These are phyloP conservation scores for Tripterygium wilfordii DNA, from an alignment of 177 flowering plant genomes.

Conservation along the genomic window DNA sequence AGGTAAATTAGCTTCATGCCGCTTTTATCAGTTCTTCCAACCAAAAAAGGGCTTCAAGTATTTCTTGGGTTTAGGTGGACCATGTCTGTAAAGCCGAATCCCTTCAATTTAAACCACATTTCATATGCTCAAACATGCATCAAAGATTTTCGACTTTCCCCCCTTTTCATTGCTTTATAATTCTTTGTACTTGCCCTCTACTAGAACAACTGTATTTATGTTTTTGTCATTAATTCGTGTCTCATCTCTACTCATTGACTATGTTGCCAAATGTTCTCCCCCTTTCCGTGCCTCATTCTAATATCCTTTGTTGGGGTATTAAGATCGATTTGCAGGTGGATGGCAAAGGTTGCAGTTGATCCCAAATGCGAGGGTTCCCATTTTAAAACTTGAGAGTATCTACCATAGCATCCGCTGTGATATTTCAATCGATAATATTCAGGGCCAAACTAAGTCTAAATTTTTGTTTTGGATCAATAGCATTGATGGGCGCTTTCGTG, in stretches of 20 bases:
- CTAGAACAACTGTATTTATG: too few relatives aligned
- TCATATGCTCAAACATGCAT: too few relatives aligned
- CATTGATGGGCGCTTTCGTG: conserved; percentile 83
- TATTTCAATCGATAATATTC: conserved; percentile 68
- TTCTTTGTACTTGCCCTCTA: too few relatives aligned
- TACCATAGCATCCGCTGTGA: conserved; percentile 66
- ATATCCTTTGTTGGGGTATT: background rate
- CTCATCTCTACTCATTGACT: too few relatives aligned
- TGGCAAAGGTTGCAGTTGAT: conserved; percentile 38
- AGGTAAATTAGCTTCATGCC: conserved; percentile 30
- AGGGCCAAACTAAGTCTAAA: conserved; percentile 77
- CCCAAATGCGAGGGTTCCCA: conserved; percentile 76
- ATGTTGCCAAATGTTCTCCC: too few relatives aligned
- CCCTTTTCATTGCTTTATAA: too few relatives aligned
- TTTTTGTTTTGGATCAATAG: conserved; percentile 62
- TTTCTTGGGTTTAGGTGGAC: too few relatives aligned
- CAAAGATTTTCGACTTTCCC: too few relatives aligned
- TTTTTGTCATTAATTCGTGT: too few relatives aligned
- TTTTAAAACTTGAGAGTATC: conserved; percentile 54
- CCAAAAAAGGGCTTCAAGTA: background rate
- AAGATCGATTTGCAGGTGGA: conserved; percentile 41
- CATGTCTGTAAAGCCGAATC: too few relatives aligned
- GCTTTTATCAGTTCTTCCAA: background rate
- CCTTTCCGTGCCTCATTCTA: too few relatives aligned
- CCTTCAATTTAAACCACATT: too few relatives aligned